A percentile compares a stretch with the other conserved stretches of the same genome.
These are phyloP conservation scores for Cutaneotrichosporon spelunceum DNA, from an alignment of 1,284 basidiomycete species.

Conservation along the genomic window DNA sequence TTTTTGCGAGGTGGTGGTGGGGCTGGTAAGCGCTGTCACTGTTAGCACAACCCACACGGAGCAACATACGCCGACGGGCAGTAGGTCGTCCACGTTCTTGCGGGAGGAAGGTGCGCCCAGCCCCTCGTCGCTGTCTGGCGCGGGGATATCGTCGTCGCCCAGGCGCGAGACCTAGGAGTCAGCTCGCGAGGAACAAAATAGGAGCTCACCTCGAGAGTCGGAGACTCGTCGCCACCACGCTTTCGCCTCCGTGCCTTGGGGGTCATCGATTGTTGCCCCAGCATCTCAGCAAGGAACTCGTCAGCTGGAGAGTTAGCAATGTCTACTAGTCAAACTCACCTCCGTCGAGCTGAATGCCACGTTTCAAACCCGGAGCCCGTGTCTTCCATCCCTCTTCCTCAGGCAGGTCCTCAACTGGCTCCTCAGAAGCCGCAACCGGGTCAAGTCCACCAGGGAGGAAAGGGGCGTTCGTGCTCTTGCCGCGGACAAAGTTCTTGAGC, in stretches of 20 bases:
- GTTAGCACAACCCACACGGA: slow-evolving; percentile 13
- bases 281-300: slow-evolving; percentile 47
- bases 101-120: slow-evolving; percentile 17
- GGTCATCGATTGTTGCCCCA: slow-evolving; percentile 40
- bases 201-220: slow-evolving; percentile 31
- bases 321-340: slow-evolving; percentile 27
- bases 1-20: slow-evolving; percentile 42
- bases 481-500: slow-evolving; percentile 77
- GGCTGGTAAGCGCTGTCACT: slow-evolving; percentile 45
- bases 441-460: slow-evolving; percentile 83
- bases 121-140: slow-evolving; percentile 16
- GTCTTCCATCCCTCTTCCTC: slow-evolving; percentile 51
- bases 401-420: slow-evolving; percentile 35
- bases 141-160: slow-evolving; percentile 32
- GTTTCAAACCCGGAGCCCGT: slow-evolving; percentile 40
- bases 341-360: slow-evolving; percentile 45
- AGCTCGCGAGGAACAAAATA: neutral
- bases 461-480: slow-evolving; percentile 86
- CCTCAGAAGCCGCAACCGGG: slow-evolving; percentile 28
- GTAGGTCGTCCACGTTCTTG: slow-evolving; percentile 71
- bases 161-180: slow-evolving; percentile 29
- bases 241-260: slow-evolving; percentile 41
- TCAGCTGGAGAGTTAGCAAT: slow-evolving; percentile 34
- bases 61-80: slow-evolving; percentile 69
- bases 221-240: slow-evolving; percentile 36